A percentile compares a stretch with the other conserved stretches of the same genome.
Conservation (phyloP, 352 stramenopile species). For the Blastocystis sp. region DNA sequence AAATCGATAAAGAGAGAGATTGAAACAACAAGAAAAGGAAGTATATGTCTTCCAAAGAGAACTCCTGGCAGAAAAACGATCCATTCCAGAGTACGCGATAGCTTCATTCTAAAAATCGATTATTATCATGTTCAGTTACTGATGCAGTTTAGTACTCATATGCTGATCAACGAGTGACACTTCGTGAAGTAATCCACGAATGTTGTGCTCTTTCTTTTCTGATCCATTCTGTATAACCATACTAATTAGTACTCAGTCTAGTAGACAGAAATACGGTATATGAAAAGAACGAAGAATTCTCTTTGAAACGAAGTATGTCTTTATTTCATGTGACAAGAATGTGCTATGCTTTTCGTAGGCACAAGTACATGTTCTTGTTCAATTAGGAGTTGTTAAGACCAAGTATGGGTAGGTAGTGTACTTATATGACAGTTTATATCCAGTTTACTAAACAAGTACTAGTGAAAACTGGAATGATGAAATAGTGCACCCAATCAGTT, state of each 20-base stretch:
- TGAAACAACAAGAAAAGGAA: constrained; percentile 12
- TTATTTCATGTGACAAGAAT: too few relatives aligned
- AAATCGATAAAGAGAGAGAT: constrained; percentile 40
- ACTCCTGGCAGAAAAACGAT: constrained; percentile 20
- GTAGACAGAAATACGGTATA: neutral
- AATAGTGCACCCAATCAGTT: neutral
- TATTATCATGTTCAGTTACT: neutral
- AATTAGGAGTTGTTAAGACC: too few relatives aligned
- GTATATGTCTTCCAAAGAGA: constrained; percentile 33
- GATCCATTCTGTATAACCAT: neutral
- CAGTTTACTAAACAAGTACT: too few relatives aligned
- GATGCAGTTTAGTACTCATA: constrained; percentile 15
- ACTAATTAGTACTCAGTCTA: neutral
- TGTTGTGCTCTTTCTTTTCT: neutral
- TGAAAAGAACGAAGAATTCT: neutral
- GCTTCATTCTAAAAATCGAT: constrained; percentile 1
- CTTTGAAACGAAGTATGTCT: neutral
- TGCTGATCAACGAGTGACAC: constrained; percentile 30
- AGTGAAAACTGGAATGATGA: neutral
- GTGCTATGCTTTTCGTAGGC: too few relatives aligned
- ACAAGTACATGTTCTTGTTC: too few relatives aligned
- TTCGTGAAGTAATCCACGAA: constrained; percentile 13
- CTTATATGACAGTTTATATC: too few relatives aligned
- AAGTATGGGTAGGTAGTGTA: too few relatives aligned
- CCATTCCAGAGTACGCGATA: constrained; percentile 22